phyloP scores from a whole-genome alignment of 139 green algal species.

The Diplosphaera chodatii region DNA sequence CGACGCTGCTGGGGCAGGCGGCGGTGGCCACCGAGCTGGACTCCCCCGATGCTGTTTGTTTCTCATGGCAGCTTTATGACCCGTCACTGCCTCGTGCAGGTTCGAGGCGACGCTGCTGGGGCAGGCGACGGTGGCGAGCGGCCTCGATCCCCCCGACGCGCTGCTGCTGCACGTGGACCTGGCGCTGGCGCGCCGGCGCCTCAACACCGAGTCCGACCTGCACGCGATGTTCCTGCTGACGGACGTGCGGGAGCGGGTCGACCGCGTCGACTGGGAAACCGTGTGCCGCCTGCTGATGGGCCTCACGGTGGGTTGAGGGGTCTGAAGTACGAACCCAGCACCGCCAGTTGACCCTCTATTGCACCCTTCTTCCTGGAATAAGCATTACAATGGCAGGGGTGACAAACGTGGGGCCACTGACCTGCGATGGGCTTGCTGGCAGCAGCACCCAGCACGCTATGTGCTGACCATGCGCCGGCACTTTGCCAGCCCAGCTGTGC shows the following conservation, averaged over 20 bases:
- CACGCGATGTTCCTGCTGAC: constrained; percentile 84
- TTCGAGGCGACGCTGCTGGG: constrained; percentile 51
- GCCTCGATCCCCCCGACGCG: constrained; percentile 58
- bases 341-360: no score
- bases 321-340: no score
- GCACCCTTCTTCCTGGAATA: no score
- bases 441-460: no score
- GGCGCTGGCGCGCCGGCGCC: constrained; percentile 32
- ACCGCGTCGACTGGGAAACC: constrained; percentile 17
- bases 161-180: constrained; percentile 58
- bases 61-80: constrained; percentile 20
- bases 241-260: constrained; percentile 46
- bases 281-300: constrained; percentile 10
- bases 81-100: background rate
- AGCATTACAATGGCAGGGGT: no score
- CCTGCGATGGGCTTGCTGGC: no score
- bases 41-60: constrained; percentile 27
- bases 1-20: no score
- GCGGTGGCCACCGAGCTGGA: no score
- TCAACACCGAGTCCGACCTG: constrained; percentile 74
- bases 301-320: constrained; percentile 10
- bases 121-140: constrained; percentile 49
- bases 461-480: no score
- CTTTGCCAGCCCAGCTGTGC: no score
- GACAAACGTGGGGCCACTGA: no score